Evolutionary conservation across 495 filamentous ascomycete genomes (phyloP).

Genomic region (Penicillium subrubescens): DNA sequence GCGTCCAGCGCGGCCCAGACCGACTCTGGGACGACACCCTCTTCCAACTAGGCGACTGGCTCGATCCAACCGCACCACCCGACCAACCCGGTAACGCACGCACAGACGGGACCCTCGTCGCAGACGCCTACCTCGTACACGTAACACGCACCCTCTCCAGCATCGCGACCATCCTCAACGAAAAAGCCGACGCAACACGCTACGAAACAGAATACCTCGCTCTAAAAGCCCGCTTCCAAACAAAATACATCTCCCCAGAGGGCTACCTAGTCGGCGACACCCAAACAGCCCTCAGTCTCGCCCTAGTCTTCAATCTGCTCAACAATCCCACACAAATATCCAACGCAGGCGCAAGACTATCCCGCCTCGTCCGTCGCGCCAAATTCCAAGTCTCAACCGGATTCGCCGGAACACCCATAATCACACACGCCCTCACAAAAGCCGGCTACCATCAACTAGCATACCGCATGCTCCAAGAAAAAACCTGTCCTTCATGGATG

Average conservation of each 20-base stretch:
- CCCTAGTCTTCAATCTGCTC: conserved; percentile 49
- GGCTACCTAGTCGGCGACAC: conserved; percentile 48
- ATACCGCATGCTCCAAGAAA: conserved; percentile 44
- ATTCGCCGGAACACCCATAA: conserved; percentile 55
- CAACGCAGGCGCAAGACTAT: conserved; percentile 36
- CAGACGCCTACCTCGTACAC: conserved; percentile 55
- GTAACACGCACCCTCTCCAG: conserved; percentile 58
- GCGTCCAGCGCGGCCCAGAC: conserved; percentile 40
- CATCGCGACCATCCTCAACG: conserved; percentile 75
- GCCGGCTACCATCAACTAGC: conserved; percentile 29
- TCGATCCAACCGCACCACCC: conserved; percentile 52
- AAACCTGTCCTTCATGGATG: conserved; percentile 49
- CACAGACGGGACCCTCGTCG: conserved; percentile 45
- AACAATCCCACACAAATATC: conserved; percentile 32
- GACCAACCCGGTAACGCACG: conserved; percentile 40
- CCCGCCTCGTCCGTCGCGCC: conserved; percentile 29
- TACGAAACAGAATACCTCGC: conserved; percentile 37
- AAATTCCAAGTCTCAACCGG: conserved; percentile 52
- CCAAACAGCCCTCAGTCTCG: conserved; percentile 49
- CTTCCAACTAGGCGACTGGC: conserved; percentile 55
- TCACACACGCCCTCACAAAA: conserved; percentile 46
- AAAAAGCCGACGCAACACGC: conserved; percentile 72
- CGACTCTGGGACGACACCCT: conserved; percentile 38
- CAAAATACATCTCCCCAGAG: conserved; percentile 41
- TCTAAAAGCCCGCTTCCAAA: conserved; percentile 40